Evolutionary conservation across 495 filamentous ascomycete species (phyloP), one percentile per base, ranked within the genome.

Genomic region (Hyphodiscus hymeniophilus): DNA sequence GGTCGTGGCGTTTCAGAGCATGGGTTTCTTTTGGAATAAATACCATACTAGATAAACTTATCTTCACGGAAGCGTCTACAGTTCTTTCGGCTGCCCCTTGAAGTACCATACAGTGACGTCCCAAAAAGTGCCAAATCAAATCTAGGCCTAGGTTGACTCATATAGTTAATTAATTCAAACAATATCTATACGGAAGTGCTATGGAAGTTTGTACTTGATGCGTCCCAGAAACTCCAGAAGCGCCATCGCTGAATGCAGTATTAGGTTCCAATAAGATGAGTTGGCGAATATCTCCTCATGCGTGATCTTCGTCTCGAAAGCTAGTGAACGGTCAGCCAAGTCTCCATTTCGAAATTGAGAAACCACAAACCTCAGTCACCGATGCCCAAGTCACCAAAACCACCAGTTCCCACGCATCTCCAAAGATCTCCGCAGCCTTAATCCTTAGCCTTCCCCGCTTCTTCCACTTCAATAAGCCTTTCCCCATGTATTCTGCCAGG

Each of bases 401-500:
- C 28, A 69, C 61, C 41, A 81, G 74, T 7, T 66, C 66, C 51
- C 75, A 70, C 28, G 59, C 55, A 52, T 75, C 66, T 17, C 63
- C 61, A 39, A 73, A 62, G 32, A 80, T 77, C 8, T 16, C 13
- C 24, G 45, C 24, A 8, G 18, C 42, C 26, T 42, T 38, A 2
- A 51, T 46, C 17, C 48, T 33, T 6, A 51, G 17, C n/a, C 48
- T 6, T 10, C 48, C 48, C 24, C 48, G 38, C 45, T 66, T 67
- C 22, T 70, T 69, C 20, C 68, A 66, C 41, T 82, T 74, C 11
- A 78, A 72, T 1, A 70, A 62, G 21, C 86, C 64, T 18, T 81
- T 72, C 23, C 73, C 65, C 7, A 68, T 71, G 22, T 84, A 80
- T 30, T 77, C 75, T 15, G 63, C 52, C 52, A 87, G 77, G 45